Evolutionary conservation across 2,329 filamentous ascomycete genomes (phyloP).

Genomic region (Dactylellina cionopaga): DNA sequence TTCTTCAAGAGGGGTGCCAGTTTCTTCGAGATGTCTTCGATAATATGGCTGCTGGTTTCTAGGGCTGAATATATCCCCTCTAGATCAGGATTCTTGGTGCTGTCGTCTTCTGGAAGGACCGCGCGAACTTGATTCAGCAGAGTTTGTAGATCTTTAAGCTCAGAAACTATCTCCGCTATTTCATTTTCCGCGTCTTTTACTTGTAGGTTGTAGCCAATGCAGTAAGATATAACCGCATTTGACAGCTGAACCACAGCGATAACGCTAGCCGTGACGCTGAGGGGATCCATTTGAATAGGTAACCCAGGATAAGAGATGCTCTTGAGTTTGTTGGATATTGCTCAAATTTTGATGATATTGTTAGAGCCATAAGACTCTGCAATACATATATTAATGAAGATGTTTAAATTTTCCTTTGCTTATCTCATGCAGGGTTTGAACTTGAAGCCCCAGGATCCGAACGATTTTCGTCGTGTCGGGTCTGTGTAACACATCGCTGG

Average conservation of each 20-base stretch:
- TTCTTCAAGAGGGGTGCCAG: conserved; percentile 10
- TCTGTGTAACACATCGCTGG: too few species aligned
- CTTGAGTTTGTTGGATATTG: too few species aligned
- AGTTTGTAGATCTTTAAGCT: neutral
- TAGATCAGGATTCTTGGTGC: neutral
- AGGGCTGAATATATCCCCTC: conserved; percentile 1
- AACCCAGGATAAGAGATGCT: too few species aligned
- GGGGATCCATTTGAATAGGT: conserved; percentile 6
- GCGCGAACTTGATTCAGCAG: neutral
- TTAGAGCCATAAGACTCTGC: too few species aligned
- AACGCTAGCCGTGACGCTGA: neutral
- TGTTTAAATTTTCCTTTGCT: too few species aligned
- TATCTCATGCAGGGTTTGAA: too few species aligned
- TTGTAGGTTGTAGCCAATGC: neutral
- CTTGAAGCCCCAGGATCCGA: too few species aligned
- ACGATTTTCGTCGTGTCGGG: too few species aligned
- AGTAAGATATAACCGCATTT: neutral
- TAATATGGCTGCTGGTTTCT: neutral
- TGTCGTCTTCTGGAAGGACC: neutral
- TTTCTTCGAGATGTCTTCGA: conserved; percentile 7
- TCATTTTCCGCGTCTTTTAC: neutral
- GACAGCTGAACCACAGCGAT: neutral
- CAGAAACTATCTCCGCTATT: neutral
- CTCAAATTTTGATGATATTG: too few species aligned
- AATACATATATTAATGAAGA: too few species aligned